Conservation (phyloP, 345 rosid genomes). For the Nephelium lappaceum region DNA sequence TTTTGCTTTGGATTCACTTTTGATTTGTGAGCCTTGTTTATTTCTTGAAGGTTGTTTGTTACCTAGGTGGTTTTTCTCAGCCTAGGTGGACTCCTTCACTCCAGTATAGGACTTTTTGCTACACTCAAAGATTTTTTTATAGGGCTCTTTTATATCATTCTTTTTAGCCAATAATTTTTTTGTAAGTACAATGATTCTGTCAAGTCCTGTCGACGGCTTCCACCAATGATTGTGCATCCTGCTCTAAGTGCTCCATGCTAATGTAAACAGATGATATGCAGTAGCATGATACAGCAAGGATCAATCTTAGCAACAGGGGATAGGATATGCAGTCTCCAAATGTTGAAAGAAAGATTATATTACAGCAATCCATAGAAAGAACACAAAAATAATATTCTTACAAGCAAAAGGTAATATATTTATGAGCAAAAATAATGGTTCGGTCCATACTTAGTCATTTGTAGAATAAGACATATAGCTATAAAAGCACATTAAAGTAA, state of each 20-base stretch:
- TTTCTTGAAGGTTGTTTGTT: too few relatives aligned
- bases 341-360: neutral
- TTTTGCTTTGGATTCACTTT: too few relatives aligned
- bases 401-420: too few relatives aligned
- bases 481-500: conserved; percentile 1
- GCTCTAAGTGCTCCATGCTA: neutral
- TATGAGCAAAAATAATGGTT: neutral
- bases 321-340: neutral
- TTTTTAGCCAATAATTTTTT: too few relatives aligned
- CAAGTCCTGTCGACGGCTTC: neutral
- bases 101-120: too few relatives aligned
- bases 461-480: neutral
- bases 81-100: too few relatives aligned
- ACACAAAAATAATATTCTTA: neutral
- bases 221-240: neutral
- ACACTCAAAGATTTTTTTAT: too few relatives aligned
- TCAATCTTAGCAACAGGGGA: neutral
- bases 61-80: too few relatives aligned
- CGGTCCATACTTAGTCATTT: neutral
- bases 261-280: neutral
- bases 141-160: neutral
- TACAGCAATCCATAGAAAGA: neutral
- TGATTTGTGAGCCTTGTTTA: too few relatives aligned
- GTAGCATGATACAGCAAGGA: neutral
- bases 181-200: neutral